Evolutionary conservation across 108 stramenopile genomes (phyloP).

Genomic region (Craspedostauros australis): DNA sequence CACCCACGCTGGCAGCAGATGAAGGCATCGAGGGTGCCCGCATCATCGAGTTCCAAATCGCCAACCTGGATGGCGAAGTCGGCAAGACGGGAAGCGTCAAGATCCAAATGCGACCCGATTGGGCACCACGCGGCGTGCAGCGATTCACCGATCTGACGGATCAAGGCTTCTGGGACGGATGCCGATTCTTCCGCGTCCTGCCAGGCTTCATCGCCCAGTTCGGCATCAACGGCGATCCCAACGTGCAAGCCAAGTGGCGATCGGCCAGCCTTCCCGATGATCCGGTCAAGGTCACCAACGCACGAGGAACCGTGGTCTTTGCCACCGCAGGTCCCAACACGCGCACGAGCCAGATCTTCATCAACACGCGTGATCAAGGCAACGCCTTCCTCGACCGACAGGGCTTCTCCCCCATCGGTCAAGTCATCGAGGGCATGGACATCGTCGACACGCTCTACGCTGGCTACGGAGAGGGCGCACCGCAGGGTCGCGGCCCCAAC

Average conservation of each 20-base stretch:
- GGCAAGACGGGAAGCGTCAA: slow-evolving; percentile 60
- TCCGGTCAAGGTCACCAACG: slow-evolving; percentile 78
- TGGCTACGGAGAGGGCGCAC: slow-evolving; percentile 90
- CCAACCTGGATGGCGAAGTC: slow-evolving; percentile 59
- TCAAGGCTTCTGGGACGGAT: slow-evolving; percentile 56
- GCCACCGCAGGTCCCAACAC: slow-evolving; percentile 88
- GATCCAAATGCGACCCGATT: slow-evolving; percentile 61
- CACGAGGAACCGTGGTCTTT: slow-evolving; percentile 80
- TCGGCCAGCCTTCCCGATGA: slow-evolving; percentile 63
- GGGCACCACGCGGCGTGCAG: slow-evolving; percentile 73
- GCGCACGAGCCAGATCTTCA: slow-evolving; percentile 88
- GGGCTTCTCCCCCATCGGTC: slow-evolving; percentile 89
- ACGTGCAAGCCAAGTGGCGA: slow-evolving; percentile 62
- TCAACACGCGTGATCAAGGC: slow-evolving; percentile 50
- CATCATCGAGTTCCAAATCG: slow-evolving; percentile 58
- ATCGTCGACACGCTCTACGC: slow-evolving; percentile 76
- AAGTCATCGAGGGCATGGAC: slow-evolving; percentile 89
- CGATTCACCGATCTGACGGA: slow-evolving; percentile 60
- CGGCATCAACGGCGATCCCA: slow-evolving; percentile 83
- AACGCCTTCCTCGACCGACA: slow-evolving; percentile 89
- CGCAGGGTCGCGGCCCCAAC: slow-evolving; percentile 71
- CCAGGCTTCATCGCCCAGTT: slow-evolving; percentile 90
- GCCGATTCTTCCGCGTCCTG: slow-evolving; percentile 86
- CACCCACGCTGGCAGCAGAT: too few relatives aligned
- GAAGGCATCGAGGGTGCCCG: too few relatives aligned